Conservation (phyloP, 176 grass and related monocot genomes). For the Aegilops tauschii region DNA sequence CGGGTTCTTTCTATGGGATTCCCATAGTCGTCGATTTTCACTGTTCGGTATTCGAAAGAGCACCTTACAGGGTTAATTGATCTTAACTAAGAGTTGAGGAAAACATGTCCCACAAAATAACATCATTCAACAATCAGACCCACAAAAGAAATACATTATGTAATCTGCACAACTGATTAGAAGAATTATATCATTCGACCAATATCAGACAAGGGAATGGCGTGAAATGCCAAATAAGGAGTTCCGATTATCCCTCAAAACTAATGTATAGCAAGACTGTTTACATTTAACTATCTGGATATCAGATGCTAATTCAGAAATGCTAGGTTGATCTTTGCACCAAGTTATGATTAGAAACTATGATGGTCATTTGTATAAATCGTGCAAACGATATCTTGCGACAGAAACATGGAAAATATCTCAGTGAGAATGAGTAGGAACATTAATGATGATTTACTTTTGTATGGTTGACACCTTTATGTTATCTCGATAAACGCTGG, state of each 20-base stretch:
- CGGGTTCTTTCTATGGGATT: conserved; percentile 31
- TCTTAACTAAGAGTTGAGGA: not conserved
- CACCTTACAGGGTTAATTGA: not conserved
- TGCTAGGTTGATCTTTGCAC: too few species aligned
- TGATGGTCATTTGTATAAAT: not conserved
- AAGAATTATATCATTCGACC: not conserved
- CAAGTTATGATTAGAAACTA: not conserved
- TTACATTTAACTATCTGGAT: too few species aligned
- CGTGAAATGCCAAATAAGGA: too few species aligned
- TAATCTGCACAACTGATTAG: not conserved
- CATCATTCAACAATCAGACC: not conserved
- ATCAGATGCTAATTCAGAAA: too few species aligned
- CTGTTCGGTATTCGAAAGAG: not conserved
- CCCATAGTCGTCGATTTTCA: conserved; percentile 31
- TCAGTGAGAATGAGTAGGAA: not conserved
- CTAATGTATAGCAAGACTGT: too few species aligned
- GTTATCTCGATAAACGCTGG: too few species aligned
- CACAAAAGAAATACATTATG: not conserved
- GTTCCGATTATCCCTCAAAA: too few species aligned
- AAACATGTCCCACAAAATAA: not conserved
- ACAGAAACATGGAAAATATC: not conserved
- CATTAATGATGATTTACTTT: not conserved
- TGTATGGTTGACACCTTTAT: not conserved
- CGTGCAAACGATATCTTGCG: not conserved
- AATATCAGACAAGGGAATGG: too few species aligned